phyloP scores from a whole-genome alignment of 2,329 filamentous ascomycete genomes.

The Pseudogymnoascus sp. region DNA sequence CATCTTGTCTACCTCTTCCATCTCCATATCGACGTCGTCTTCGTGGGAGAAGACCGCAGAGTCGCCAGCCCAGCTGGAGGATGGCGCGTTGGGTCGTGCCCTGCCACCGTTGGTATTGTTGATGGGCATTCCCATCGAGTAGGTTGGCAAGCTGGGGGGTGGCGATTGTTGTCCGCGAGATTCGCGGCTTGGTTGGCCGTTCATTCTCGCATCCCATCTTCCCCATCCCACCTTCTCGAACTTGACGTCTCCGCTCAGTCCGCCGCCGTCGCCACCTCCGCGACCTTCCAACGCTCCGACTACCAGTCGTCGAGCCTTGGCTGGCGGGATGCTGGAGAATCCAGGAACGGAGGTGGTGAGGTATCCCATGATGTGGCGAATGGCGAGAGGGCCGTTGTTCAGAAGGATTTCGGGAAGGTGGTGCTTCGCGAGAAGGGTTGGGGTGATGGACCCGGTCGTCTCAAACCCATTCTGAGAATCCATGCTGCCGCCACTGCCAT shows the following conservation, averaged over 20 bases:
- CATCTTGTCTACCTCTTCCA: constrained; percentile 92
- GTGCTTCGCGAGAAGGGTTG: constrained; percentile 75
- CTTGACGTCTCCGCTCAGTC: constrained; percentile 60
- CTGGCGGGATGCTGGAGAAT: constrained; percentile 78
- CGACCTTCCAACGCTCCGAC: constrained; percentile 86
- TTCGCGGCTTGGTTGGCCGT: constrained; percentile 49
- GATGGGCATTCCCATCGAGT: constrained; percentile 48
- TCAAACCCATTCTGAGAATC: constrained; percentile 42
- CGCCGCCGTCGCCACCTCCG: constrained; percentile 46
- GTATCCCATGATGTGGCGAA: constrained; percentile 91
- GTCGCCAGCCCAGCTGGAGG: constrained; percentile 57
- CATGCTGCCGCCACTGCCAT: constrained; percentile 43
- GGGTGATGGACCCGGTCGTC: constrained; percentile 73
- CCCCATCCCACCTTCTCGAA: constrained; percentile 98
- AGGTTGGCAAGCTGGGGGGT: constrained; percentile 35
- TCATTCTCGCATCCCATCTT: constrained; percentile 78
- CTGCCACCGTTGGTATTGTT: constrained; percentile 36
- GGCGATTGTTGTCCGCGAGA: constrained; percentile 29
- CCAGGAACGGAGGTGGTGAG: constrained; percentile 88
- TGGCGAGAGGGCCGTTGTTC: constrained; percentile 81
- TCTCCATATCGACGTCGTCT: constrained; percentile 57
- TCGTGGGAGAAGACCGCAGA: constrained; percentile 71
- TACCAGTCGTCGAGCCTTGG: constrained; percentile 82
- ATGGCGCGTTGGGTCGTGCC: constrained; percentile 41
- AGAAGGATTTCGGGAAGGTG: constrained; percentile 87